phyloP scores from a whole-genome alignment of 1,139 yeast genomes.

The Zygosaccharomyces sapae region DNA sequence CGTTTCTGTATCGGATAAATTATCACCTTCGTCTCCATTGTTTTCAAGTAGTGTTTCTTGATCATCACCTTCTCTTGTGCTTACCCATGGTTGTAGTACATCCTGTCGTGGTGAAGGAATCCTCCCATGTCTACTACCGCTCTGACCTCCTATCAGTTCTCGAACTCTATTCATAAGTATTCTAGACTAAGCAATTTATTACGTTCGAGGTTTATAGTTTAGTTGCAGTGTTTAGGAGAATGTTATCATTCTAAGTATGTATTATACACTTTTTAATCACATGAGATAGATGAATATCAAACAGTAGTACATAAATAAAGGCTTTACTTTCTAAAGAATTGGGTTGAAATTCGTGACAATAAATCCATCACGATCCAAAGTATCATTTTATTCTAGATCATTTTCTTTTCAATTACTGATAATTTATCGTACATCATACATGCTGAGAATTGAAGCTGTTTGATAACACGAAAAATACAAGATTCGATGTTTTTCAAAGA shows the following conservation, averaged over 20 bases:
- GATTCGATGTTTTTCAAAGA: constrained; percentile 4
- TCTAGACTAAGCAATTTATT: background rate
- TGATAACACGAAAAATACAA: constrained; percentile 4
- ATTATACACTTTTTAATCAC: constrained; percentile 1
- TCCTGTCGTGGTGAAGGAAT: constrained; percentile 1
- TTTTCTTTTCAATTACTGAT: background rate
- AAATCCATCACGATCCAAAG: background rate
- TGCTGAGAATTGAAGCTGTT: constrained; percentile 1
- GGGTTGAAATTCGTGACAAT: background rate
- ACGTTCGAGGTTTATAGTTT: background rate
- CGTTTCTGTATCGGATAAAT: constrained; percentile 12
- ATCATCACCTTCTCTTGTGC: constrained; percentile 15
- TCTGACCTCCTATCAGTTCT: constrained; percentile 16
- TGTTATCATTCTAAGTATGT: background rate
- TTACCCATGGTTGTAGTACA: background rate
- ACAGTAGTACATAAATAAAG: background rate
- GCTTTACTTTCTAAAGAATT: background rate
- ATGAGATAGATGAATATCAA: background rate
- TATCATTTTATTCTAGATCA: background rate
- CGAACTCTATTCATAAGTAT: constrained; percentile 20
- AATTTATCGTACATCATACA: background rate
- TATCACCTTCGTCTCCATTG: constrained; percentile 13
- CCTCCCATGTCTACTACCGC: constrained; percentile 1
- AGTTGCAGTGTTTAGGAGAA: constrained; percentile 3
- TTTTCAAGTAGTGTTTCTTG: constrained; percentile 21